A percentile compares a stretch with the other conserved stretches of the same genome.
Conservation (phyloP, 257 asterid genomes). For the Solanum tarijense region DNA sequence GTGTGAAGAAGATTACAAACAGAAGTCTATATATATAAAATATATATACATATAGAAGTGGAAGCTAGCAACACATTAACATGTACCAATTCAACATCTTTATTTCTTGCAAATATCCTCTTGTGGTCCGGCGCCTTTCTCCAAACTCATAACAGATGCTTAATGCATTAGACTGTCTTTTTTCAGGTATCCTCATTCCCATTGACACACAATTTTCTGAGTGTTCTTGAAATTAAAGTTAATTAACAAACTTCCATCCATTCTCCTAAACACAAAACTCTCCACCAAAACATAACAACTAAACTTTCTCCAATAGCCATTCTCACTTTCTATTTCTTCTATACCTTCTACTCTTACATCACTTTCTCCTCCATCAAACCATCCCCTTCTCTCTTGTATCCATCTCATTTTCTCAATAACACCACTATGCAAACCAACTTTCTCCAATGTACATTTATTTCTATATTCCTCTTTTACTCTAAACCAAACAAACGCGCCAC, state of each 20-base stretch:
- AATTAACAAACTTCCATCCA: slow-evolving; percentile 65
- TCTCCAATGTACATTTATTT: slow-evolving; percentile 12
- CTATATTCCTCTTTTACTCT: slow-evolving; percentile 19
- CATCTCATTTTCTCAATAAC: slow-evolving; percentile 49
- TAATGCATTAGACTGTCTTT: fast-evolving
- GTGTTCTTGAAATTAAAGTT: slow-evolving; percentile 40
- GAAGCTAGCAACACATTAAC: neutral
- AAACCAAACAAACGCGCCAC: slow-evolving; percentile 45
- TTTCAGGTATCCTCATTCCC: slow-evolving; percentile 29
- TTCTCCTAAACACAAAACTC: slow-evolving; percentile 59
- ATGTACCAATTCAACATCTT: neutral
- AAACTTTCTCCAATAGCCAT: slow-evolving; percentile 45
- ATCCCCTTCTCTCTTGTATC: slow-evolving; percentile 60
- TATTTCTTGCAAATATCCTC: neutral
- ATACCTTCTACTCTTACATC: slow-evolving; percentile 49
- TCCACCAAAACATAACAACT: slow-evolving; percentile 71
- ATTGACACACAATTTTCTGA: slow-evolving; percentile 38
- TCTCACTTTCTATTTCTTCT: slow-evolving; percentile 28
- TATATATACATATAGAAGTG: neutral
- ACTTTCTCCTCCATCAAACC: slow-evolving; percentile 51
- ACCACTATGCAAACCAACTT: slow-evolving; percentile 38
- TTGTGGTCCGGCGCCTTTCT: neutral
- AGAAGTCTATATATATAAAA: neutral
- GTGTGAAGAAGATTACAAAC: neutral
- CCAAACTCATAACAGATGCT: neutral